Evolutionary conservation across 1,139 yeast genomes (phyloP).

Genomic region (Blastobotrys raffinosifermentans): DNA sequence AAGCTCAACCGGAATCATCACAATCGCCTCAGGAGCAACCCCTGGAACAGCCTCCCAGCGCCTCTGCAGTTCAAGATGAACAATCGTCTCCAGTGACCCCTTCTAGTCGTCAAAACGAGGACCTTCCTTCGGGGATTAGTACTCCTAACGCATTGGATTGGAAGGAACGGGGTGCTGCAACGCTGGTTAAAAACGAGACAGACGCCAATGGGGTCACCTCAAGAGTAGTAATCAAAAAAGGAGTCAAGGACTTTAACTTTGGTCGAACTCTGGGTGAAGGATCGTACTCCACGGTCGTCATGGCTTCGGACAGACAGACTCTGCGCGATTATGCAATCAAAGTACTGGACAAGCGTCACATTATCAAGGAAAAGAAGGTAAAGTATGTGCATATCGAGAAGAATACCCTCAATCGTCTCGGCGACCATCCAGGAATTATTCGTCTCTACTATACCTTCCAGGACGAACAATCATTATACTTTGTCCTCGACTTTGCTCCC

Average conservation of each 20-base stretch:
- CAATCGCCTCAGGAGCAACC: too few species aligned
- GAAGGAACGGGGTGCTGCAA: conserved; percentile 48
- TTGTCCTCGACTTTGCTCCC: conserved; percentile 88
- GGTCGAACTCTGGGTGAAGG: conserved; percentile 92
- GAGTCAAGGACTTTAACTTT: conserved; percentile 79
- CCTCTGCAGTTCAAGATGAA: too few species aligned
- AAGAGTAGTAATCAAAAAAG: conserved; percentile 43
- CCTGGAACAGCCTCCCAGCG: too few species aligned
- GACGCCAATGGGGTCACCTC: conserved; percentile 43
- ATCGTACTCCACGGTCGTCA: conserved; percentile 87
- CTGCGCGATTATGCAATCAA: conserved; percentile 79
- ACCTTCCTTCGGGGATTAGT: conserved; percentile 1
- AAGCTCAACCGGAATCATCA: too few species aligned
- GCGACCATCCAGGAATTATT: conserved; percentile 82
- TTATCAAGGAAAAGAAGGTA: conserved; percentile 89
- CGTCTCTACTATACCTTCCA: conserved; percentile 90
- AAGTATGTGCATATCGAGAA: conserved; percentile 96
- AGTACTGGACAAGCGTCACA: conserved; percentile 86
- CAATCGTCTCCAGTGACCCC: too few species aligned
- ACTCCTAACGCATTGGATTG: conserved; percentile 20
- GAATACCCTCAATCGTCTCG: conserved; percentile 79
- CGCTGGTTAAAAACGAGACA: conserved; percentile 40
- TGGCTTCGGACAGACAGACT: conserved; percentile 76
- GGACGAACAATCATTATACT: conserved; percentile 80
- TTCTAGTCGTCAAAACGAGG: too few species aligned